phyloP scores from a whole-genome alignment of 768 basidiomycete species.

The Exsudoporus frostii region DNA sequence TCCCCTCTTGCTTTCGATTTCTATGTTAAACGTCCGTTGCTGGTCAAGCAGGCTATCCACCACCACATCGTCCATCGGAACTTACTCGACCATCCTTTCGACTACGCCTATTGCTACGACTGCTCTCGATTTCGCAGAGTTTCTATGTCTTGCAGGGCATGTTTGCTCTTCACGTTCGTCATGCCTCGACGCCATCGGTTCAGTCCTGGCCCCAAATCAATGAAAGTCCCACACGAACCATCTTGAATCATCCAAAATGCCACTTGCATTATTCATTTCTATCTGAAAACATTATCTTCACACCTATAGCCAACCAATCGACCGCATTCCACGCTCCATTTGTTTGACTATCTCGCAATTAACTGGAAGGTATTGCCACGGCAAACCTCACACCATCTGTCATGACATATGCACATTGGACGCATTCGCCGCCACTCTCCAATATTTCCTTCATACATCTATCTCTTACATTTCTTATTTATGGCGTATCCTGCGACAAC shows the following conservation, averaged over 20 bases:
- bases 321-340: slow-evolving; percentile 30
- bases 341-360: slow-evolving; percentile 27
- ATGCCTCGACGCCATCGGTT: slow-evolving; percentile 15
- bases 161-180: slow-evolving; percentile 12
- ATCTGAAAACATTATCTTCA: slow-evolving; percentile 21
- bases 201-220: slow-evolving; percentile 11
- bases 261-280: slow-evolving; percentile 16
- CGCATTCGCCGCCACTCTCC: slow-evolving; percentile 23
- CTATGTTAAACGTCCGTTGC: slow-evolving; percentile 1
- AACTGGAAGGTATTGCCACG: slow-evolving; percentile 6
- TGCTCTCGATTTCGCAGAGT: slow-evolving; percentile 9
- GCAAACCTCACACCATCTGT: slow-evolving; percentile 23
- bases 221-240: slow-evolving; percentile 7
- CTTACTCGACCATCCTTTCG: slow-evolving; percentile 2
- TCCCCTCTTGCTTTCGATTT: slow-evolving; percentile 5
- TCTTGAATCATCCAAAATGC: slow-evolving; percentile 13
- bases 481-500: slow-evolving; percentile 29
- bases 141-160: slow-evolving; percentile 11
- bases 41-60: slow-evolving; percentile 9
- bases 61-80: slow-evolving; percentile 1
- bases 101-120: slow-evolving; percentile 12
- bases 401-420: slow-evolving; percentile 28
- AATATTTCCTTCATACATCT: slow-evolving; percentile 15
- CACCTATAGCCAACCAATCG: slow-evolving; percentile 20
- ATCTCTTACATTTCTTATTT: slow-evolving; percentile 22